Percentiles rank a stretch among this genome's conserved stretches.
Evolutionary conservation across 495 filamentous ascomycete species (phyloP).

Genomic region (Apiosordaria backusii): DNA sequence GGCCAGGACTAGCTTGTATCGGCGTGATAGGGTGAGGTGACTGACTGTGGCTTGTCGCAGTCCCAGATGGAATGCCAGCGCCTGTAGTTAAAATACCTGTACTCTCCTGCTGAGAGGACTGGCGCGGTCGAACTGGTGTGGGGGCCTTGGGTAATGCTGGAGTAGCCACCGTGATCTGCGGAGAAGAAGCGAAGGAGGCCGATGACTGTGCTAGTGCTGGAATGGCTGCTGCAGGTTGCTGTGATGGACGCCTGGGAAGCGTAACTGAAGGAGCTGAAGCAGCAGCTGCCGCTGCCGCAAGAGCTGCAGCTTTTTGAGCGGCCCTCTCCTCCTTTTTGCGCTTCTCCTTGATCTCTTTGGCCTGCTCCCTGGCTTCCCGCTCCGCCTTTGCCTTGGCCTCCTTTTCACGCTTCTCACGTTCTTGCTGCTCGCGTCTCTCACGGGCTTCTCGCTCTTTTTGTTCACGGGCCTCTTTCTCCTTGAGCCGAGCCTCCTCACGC

Average conservation of each 20-base stretch:
- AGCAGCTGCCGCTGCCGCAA: slow-evolving; percentile 33
- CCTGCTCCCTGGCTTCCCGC: slow-evolving; percentile 50
- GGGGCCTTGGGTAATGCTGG: slow-evolving; percentile 79
- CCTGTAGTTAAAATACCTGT: slow-evolving; percentile 60
- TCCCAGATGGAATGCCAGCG: slow-evolving; percentile 47
- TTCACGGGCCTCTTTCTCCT: slow-evolving; percentile 68
- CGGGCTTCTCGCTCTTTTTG: slow-evolving; percentile 63
- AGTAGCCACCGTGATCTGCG: slow-evolving; percentile 71
- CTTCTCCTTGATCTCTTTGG: slow-evolving; percentile 45
- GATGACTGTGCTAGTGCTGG: slow-evolving; percentile 49
- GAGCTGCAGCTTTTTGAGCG: slow-evolving; percentile 37
- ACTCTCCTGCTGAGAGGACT: slow-evolving; percentile 77
- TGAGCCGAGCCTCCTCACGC: slow-evolving; percentile 56
- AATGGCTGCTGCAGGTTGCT: slow-evolving; percentile 48
- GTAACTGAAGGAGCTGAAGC: slow-evolving; percentile 38
- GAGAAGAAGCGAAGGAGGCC: slow-evolving; percentile 65
- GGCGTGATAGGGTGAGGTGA: slow-evolving; percentile 60
- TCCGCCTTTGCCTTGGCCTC: slow-evolving; percentile 36
- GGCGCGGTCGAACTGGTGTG: slow-evolving; percentile 70
- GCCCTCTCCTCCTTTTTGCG: slow-evolving; percentile 48
- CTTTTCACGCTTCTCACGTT: slow-evolving; percentile 57
- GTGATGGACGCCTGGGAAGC: slow-evolving; percentile 47
- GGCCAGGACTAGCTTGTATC: slow-evolving; percentile 54
- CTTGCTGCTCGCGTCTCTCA: slow-evolving; percentile 62
- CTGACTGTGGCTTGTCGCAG: slow-evolving; percentile 57